Base-by-base conservation (phyloP, 1,139 yeast genomes). In the Citeromyces hawaiiensis region DNA sequence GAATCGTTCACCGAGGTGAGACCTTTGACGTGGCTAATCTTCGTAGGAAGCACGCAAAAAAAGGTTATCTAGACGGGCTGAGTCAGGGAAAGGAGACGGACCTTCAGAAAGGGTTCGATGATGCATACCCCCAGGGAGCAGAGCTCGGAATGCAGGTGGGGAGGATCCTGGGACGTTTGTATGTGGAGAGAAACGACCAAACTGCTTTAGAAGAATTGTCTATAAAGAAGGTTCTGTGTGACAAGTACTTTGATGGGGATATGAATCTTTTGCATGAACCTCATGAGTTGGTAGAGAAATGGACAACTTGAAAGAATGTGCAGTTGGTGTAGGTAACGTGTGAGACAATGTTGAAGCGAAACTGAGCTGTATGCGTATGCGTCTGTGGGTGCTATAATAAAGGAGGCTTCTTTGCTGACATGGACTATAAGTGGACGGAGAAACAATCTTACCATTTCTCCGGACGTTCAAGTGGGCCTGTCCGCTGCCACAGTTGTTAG, bases 11-110 rank as follows among this genome's bases (percentile, higher is more conserved):
- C 3, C 38, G 40, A 31, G 49, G 50, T 3, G 45, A 44, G 6
- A 48, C 44, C 41, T 45, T 49, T 2, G 49, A 49, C 2, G 47
- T 55, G 4, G 48, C 63, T 4, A 56, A 64, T 16, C 61, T 71
- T 23, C 54, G 72, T 45, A 61, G 93, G 36, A 68, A 67, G n/a
- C 96, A 88, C 52, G 68, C 67, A 17, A 83, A 83, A 47, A 80
- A 81, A 44, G 97, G 97, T 0, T 88, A 85, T 50, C 58, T 85
- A 2, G 96, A 83, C 45, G 97, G 97, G 0, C 56, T 87, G 5
- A 64, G 83, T 0, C 58, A 58, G n/a, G 73, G 86, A 3, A 80
- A 83, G 49, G 94, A 83, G 45, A 57, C 59, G 11, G 72, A 80
- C 34, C 61, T 87, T 18, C 97, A 88, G 51, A 52, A 59, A 5